Base-by-base conservation (phyloP, 345 rosid genomes). In the Eucalyptus polybractea region DNA sequence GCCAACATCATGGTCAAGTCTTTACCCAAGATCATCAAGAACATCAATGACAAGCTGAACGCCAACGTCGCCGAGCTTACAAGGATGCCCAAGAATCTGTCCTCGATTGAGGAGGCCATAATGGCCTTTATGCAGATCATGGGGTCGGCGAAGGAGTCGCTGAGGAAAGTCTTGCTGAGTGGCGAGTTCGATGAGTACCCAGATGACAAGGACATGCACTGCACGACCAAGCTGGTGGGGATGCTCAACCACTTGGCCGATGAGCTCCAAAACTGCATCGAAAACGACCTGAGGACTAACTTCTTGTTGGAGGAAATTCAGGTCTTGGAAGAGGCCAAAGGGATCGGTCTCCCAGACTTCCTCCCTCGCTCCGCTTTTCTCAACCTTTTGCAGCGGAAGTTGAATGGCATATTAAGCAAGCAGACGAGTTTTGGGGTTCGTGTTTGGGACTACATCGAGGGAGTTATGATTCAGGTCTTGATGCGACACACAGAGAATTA, bases 121-220 rank as follows among this genome's bases (percentile, higher is more conserved):
- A 67, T 92, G n/a, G 62, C 92, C 7, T 91, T 94, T 27, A 90
- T 93, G 93, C 86, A 89, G 13, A 92, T 95, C 42, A 67, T 93
- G 80, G 92, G 92, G 14, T 92, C 92, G 5, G 93, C 88, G 2
- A 95, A 92, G 27, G 95, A 94, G 9, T 94, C 93, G 6, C 88
- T 95, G 12, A 33, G 89, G 31, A 94, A 92, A 42, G 87, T 92
- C 24, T 83, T 95, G 11, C 16, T 93, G 27, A 90, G 92, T 80
- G 93, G 94, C 9, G 95, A 95, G 17, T 93, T 90, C 53, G 91
- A 93, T 6, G 95, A 94, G n/a, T 93, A 69, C 31, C 91, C 88
- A 1, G 90, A 94, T 9, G 94, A 94, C 7, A 31, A 85, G 5
- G 14, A 87, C 10, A 92, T 93, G 93, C 92, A 92, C n/a, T 88